These are phyloP conservation scores for Henckelia pumila DNA, from an alignment of 257 asterid genomes.

Conservation along the genomic window DNA sequence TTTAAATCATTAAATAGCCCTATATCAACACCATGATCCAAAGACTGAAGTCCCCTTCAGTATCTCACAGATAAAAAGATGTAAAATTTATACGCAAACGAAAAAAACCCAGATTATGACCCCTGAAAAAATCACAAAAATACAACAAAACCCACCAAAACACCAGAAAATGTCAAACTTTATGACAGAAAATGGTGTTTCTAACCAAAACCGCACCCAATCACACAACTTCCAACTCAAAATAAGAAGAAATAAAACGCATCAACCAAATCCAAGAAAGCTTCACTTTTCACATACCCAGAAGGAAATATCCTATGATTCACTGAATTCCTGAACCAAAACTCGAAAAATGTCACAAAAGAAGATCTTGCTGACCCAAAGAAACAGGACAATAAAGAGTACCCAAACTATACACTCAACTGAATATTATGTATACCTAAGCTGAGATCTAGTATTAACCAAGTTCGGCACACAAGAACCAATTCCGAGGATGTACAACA, in stretches of 20 bases:
- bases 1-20: constrained; percentile 38
- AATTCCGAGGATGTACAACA: constrained; percentile 18
- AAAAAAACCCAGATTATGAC: constrained; percentile 6
- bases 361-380: constrained; percentile 14
- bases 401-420: neutral
- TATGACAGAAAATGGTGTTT: neutral
- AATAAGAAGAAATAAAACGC: constrained; percentile 18
- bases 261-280: constrained; percentile 8
- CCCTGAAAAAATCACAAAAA: constrained; percentile 17
- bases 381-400: constrained; percentile 12
- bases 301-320: neutral
- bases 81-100: constrained; percentile 25
- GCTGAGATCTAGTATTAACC: constrained; percentile 28
- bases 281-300: constrained; percentile 6
- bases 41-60: constrained; percentile 36
- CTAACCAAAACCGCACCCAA: constrained; percentile 10
- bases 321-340: constrained; percentile 12
- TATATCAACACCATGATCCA: constrained; percentile 41
- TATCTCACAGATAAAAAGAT: constrained; percentile 28
- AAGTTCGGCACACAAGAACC: constrained; percentile 20
- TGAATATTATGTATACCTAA: constrained; percentile 20
- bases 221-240: constrained; percentile 12
- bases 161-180: constrained; percentile 13
- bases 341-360: constrained; percentile 12
- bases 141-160: constrained; percentile 26